These are phyloP conservation scores for Penicillium roqueforti DNA, from an alignment of 495 filamentous ascomycete genomes.

Conservation along the genomic window DNA sequence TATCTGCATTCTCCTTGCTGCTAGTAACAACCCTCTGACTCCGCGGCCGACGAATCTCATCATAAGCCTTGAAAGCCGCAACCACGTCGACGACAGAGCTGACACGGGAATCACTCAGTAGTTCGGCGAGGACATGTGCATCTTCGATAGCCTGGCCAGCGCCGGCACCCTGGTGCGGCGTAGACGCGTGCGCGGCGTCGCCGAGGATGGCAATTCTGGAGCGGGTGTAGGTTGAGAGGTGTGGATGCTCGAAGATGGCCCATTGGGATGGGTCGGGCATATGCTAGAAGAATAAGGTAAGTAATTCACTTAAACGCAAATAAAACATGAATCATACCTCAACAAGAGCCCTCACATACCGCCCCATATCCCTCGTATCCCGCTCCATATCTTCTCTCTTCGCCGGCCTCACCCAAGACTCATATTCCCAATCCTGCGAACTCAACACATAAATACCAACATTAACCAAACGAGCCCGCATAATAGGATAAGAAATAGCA, in stretches of 20 bases:
- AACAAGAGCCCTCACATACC: constrained; percentile 43
- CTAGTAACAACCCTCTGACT: constrained; percentile 46
- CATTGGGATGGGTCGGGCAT: constrained; percentile 52
- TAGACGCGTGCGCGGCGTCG: constrained; percentile 66
- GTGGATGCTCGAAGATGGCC: constrained; percentile 61
- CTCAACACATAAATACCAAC: constrained; percentile 46
- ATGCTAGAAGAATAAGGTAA: constrained; percentile 7
- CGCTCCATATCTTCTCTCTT: constrained; percentile 52
- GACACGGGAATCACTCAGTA: constrained; percentile 44
- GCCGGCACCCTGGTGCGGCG: constrained; percentile 66
- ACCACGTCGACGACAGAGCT: constrained; percentile 16
- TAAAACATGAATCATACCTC: constrained; percentile 21
- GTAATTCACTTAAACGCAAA: neutral
- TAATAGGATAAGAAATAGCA: constrained; percentile 62
- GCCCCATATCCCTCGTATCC: constrained; percentile 54
- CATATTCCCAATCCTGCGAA: constrained; percentile 47
- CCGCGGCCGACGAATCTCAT: constrained; percentile 52
- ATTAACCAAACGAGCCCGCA: constrained; percentile 60
- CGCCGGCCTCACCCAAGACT: constrained; percentile 54
- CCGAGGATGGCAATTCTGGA: constrained; percentile 57
- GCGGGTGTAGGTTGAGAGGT: constrained; percentile 50
- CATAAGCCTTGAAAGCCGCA: constrained; percentile 59
- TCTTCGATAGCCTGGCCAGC: constrained; percentile 69
- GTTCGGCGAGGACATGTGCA: constrained; percentile 53
- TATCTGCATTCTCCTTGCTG: constrained; percentile 42